Evolutionary conservation across 2,329 filamentous ascomycete genomes (phyloP).

Genomic region (Dendryphion nanum): DNA sequence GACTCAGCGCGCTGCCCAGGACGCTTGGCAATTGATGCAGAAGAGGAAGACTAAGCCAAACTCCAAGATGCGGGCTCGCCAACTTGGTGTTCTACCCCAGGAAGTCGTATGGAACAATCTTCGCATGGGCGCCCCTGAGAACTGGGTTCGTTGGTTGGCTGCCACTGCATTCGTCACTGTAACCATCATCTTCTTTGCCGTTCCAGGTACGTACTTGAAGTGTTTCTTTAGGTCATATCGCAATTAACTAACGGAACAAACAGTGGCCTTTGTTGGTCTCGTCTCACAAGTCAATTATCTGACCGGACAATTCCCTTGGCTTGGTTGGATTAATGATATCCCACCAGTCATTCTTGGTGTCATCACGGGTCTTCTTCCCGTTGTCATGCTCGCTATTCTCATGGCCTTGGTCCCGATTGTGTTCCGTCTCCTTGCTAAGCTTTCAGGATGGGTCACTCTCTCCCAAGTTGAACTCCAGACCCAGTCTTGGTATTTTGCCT

Average conservation of each 20-base stretch:
- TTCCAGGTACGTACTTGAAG: slow-evolving; percentile 34
- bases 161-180: slow-evolving; percentile 40
- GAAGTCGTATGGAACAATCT: slow-evolving; percentile 51
- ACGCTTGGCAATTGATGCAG: slow-evolving; percentile 69
- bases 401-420: slow-evolving; percentile 47
- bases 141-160: slow-evolving; percentile 26
- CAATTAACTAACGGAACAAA: no score
- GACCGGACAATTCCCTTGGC: slow-evolving; percentile 36
- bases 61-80: slow-evolving; percentile 38
- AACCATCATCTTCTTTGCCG: slow-evolving; percentile 47
- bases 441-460: slow-evolving; percentile 39
- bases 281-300: slow-evolving; percentile 47
- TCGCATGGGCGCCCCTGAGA: slow-evolving; percentile 35
- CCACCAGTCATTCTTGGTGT: slow-evolving; percentile 43
- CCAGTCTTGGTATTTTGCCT: slow-evolving; percentile 89
- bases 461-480: slow-evolving; percentile 65
- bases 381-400: slow-evolving; percentile 43
- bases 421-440: slow-evolving; percentile 38
- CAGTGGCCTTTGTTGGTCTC: slow-evolving; percentile 43
- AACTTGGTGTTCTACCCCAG: slow-evolving; percentile 44
- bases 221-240: background rate
- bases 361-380: slow-evolving; percentile 46
- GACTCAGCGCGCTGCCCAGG: slow-evolving; percentile 77
- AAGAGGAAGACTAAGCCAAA: slow-evolving; percentile 33
- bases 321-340: slow-evolving; percentile 44